A percentile compares a stretch with the other conserved stretches of the same genome.
Evolutionary conservation across 768 basidiomycete genomes (phyloP).

Genomic region (Lactarius hatsudake): DNA sequence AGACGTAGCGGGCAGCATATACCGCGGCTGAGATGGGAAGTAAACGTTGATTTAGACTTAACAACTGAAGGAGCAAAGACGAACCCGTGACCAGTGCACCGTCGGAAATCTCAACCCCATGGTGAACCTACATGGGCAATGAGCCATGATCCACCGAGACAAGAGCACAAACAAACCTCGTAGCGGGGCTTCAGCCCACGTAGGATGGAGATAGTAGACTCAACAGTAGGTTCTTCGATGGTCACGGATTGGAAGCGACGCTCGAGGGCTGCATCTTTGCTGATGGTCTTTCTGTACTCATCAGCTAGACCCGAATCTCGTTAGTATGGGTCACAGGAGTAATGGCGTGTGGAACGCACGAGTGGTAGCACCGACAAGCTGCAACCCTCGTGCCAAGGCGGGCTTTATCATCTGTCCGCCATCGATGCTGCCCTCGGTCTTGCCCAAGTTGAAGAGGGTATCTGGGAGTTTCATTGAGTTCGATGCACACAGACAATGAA

Average conservation of each 20-base stretch:
- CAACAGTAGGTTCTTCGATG: constrained; percentile 86
- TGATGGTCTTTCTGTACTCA: constrained; percentile 88
- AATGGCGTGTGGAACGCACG: constrained; percentile 44
- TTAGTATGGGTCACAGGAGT: neutral
- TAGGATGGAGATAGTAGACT: constrained; percentile 81
- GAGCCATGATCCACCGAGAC: neutral
- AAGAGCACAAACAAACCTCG: constrained; percentile 44
- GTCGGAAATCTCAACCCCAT: constrained; percentile 90
- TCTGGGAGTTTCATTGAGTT: constrained; percentile 39
- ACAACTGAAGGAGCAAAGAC: constrained; percentile 21
- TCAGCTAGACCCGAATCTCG: constrained; percentile 48
- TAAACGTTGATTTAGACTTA: neutral
- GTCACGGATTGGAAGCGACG: constrained; percentile 87
- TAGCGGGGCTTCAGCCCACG: constrained; percentile 82
- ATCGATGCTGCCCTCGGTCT: constrained; percentile 88
- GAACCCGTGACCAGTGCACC: constrained; percentile 80
- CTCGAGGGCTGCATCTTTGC: constrained; percentile 88
- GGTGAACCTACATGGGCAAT: constrained; percentile 49
- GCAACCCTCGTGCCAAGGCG: constrained; percentile 80
- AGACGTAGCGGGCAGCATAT: constrained; percentile 80
- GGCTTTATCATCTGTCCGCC: constrained; percentile 95
- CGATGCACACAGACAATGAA: neutral
- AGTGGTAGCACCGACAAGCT: constrained; percentile 89
- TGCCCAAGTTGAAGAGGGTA: constrained; percentile 82
- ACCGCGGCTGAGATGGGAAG: constrained; percentile 59